Conservation (phyloP, 768 basidiomycete species). For the Agrocybe chaxingu region DNA sequence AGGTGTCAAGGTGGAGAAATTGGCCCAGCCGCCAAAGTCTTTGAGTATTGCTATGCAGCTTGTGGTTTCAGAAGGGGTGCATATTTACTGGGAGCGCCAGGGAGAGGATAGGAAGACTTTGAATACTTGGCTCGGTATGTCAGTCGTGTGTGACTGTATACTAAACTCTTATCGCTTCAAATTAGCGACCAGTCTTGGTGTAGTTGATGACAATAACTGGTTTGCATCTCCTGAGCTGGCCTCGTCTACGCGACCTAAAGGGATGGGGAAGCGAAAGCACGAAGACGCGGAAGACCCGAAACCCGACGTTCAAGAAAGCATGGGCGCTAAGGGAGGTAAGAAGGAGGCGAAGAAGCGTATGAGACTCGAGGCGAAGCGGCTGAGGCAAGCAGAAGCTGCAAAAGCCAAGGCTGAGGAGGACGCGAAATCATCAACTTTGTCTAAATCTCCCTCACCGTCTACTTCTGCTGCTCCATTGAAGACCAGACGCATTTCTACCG, state of each 20-base stretch:
- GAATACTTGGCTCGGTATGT: slow-evolving; percentile 28
- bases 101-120: slow-evolving; percentile 15
- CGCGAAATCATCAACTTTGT: too few relatives aligned
- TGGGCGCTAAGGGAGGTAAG: too few relatives aligned
- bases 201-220: slow-evolving; percentile 10
- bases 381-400: too few relatives aligned
- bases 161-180: neutral
- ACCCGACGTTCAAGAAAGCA: too few relatives aligned
- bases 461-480: too few relatives aligned
- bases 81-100: slow-evolving; percentile 16
- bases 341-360: too few relatives aligned
- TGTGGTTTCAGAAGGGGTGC: slow-evolving; percentile 35
- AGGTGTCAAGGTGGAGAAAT: slow-evolving; percentile 33
- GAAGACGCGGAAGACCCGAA: too few relatives aligned
- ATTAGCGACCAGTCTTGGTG: neutral
- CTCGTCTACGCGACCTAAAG: neutral
- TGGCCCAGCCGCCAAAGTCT: slow-evolving; percentile 19
- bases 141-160: neutral
- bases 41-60: slow-evolving; percentile 38
- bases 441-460: too few relatives aligned
- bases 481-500: too few relatives aligned
- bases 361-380: too few relatives aligned
- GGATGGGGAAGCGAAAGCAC: too few relatives aligned
- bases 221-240: neutral
- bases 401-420: too few relatives aligned